Conservation (phyloP, 1,284 basidiomycete species). For the Ustilago nuda region DNA sequence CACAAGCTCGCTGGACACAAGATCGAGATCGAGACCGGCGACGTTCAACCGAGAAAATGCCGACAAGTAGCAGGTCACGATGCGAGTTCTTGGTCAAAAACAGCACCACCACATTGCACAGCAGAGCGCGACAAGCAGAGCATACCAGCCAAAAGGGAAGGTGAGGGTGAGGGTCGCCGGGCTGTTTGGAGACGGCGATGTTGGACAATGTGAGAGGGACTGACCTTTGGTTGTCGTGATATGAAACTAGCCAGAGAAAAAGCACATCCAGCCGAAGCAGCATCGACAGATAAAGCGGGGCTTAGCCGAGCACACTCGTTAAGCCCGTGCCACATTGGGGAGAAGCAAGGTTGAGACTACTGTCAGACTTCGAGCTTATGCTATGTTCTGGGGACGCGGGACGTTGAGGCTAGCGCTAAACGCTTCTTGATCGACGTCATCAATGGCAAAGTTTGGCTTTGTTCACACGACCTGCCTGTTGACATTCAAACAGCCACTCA, state of each 20-base stretch:
- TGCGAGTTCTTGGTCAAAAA: not conserved
- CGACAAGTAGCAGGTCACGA: constrained; percentile 1
- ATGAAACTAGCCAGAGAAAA: not conserved
- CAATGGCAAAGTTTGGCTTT: too few relatives aligned
- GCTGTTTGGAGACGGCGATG: not conserved
- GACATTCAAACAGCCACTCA: too few relatives aligned
- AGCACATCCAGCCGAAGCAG: not conserved
- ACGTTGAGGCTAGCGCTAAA: too few relatives aligned
- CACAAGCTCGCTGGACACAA: not conserved
- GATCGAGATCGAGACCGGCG: not conserved
- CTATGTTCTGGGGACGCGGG: not conserved
- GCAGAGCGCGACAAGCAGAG: not conserved
- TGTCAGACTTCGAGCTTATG: not conserved
- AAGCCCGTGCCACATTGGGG: not conserved
- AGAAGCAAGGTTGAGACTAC: not conserved
- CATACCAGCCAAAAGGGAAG: not conserved
- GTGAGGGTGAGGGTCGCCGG: not conserved
- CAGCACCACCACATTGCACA: not conserved
- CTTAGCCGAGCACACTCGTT: not conserved
- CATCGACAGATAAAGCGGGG: not conserved
- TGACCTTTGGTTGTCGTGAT: not conserved
- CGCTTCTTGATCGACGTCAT: too few relatives aligned
- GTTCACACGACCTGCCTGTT: too few relatives aligned
- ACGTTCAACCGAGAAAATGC: constrained; percentile 1
- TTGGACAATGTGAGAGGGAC: not conserved